A percentile compares a stretch with the other conserved stretches of the same genome.
Conservation (phyloP, 306 rosid genomes). For the Ceratonia siliqua region DNA sequence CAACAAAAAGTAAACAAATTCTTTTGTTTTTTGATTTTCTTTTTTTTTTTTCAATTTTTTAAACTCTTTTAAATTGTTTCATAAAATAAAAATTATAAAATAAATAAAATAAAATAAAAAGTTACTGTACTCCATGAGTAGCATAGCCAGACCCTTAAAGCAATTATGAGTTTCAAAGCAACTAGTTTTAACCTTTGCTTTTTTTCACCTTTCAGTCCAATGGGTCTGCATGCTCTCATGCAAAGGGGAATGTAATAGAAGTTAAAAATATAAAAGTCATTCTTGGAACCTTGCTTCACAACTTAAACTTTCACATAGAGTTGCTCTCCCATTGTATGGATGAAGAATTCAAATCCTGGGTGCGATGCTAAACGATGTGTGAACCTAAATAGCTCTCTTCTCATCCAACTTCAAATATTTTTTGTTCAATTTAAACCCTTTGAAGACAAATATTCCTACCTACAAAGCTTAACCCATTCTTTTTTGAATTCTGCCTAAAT, state of each 20-base stretch:
- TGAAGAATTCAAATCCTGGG: background rate
- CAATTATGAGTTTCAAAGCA: background rate
- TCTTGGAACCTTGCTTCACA: conserved; percentile 1
- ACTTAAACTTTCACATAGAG: background rate
- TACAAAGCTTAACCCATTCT: conserved; percentile 2
- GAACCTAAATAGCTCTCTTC: conserved; percentile 11
- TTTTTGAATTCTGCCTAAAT: background rate
- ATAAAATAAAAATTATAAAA: too few relatives aligned
- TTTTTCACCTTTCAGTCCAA: background rate
- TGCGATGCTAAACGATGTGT: background rate
- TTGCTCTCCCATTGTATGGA: background rate
- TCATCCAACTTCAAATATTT: background rate
- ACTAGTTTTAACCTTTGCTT: background rate
- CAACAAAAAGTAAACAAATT: too few relatives aligned
- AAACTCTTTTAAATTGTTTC: too few relatives aligned
- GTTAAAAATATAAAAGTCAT: background rate
- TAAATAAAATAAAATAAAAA: too few relatives aligned
- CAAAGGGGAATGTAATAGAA: background rate
- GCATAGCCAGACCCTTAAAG: too few relatives aligned
- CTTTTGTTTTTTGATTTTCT: too few relatives aligned
- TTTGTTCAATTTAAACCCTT: too few relatives aligned
- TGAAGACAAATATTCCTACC: conserved; percentile 2
- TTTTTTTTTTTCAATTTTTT: too few relatives aligned
- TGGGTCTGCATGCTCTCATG: background rate
- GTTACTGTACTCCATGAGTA: too few relatives aligned